Base-by-base conservation (phyloP, 2,329 filamentous ascomycete genomes). In the Sporothrix sp. region DNA sequence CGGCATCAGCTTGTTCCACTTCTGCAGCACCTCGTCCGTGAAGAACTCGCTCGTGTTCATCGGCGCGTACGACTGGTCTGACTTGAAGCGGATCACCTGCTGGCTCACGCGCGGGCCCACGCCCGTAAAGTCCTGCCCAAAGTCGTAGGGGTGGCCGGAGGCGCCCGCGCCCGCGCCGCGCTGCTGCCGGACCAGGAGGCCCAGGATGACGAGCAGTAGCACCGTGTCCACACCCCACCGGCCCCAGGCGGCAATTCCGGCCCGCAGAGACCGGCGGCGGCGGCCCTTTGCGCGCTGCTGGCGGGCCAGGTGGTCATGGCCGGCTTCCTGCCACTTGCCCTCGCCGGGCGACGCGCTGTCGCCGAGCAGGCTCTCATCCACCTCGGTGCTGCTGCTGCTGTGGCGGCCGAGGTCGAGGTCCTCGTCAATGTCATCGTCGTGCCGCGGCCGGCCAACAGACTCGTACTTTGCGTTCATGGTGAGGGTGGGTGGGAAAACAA, bases 341-440 rank as follows among this genome's bases (percentile, higher is more conserved):
- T 11, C n/a, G 38, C 2, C 7, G 18, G 9, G 11, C 30, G 21
- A 11, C 13, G 30, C 33, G 14, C 32, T 56, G 32, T 61, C 65
- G 47, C 64, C 65, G 59, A 70, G 67, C 45, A 71, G 57, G 5
- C 67, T 68, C 51, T 67, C 68, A 51, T 61, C 62, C 20, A 70
- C 67, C 54, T 70, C 68, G 49, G 68, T 71, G 49, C 44, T 52
- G 49, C 53, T 52, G 48, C 44, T 43, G 55, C 51, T 53, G 59
- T 62, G 67, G 23, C 64, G 68, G 33, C n/a, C 37, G 28, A 44
- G 42, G 32, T 63, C 61, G 52, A 64, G 62, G 20, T 66, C 62
- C 42, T 68, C 65, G n/a, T 59, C 49, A 28, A 60, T 56, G 42
- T 68, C 50, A 51, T 62, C 61, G 39, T 61, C 57, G 58, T 67